Base-by-base conservation (phyloP, 768 basidiomycete genomes). In the Lactarius akahatsu region DNA sequence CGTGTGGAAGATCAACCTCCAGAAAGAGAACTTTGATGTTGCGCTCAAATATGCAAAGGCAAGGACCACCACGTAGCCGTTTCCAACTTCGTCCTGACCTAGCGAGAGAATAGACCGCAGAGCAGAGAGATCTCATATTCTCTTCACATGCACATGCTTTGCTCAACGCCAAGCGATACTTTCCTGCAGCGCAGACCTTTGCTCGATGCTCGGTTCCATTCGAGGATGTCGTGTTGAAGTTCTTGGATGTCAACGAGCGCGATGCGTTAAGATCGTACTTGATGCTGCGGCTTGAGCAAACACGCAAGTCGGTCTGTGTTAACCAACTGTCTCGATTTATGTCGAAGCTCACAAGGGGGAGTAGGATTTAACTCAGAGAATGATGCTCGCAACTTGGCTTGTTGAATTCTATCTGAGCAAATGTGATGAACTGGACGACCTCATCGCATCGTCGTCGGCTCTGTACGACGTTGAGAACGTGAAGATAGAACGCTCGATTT, bases 371-470 rank as follows among this genome's bases (percentile, higher is more conserved):
- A 95, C 94, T 0, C 96, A 98, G 75, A 85, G 97, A 47, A 95
- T 95, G 90, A 94, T 98, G 88, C 80, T 99, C 23, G 96, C 97
- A 20, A 98, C 95, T 0, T 99, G 97, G 97, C 86, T 99, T 15
- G 90, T 97, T 36, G 97, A 99, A 76, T 94, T 98, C 70, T 98
- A 95, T 74, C 85, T 99, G 18, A 91, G 91, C 77, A 98, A 97
- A 80, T 94, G 92, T 76, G 96, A 97, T 73, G 93, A 96, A 68
- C 80, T 98, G 59, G 97, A 99, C 73, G 97, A 98, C 73, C 81
- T 95, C 20, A 87, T 96, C 32, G 94, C 94, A 0, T 92, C 96
- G 0, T 94, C 95, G 75, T 86, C 86, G 1, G 81, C 87, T 16
- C 86, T 89, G 13, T 86, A 88, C 60, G 92, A 96, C 69, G 88